Base-by-base conservation (phyloP, 2,329 filamentous ascomycete species). In the Pestalotiopsis sp. region DNA sequence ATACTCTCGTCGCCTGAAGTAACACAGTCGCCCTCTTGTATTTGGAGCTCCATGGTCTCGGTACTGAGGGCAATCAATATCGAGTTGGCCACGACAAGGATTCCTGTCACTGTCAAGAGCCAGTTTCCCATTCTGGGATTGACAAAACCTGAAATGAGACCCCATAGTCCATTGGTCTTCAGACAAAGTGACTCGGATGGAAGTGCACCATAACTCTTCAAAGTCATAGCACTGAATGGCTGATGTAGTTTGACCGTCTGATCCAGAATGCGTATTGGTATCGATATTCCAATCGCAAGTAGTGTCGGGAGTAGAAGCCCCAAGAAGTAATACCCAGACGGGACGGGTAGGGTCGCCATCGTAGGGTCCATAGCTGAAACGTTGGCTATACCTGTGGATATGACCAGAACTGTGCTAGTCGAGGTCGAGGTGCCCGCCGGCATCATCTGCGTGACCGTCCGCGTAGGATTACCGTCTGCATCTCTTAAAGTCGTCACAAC, bases 131-230 rank as follows among this genome's bases (percentile, higher is more conserved):
- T 76, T 1, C 76, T 41, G 0, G 83, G 71, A 0, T 78, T 75
- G 38, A 73, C 69, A n/a, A 81, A 71, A 0, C 82, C 81, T 0
- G 76, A 73, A 0, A 79, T 41, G 7, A 84, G 72, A 9, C 78
- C 79, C 62, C 76, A 75, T 64, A 80, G 70, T 0, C 83, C 81
- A 9, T 76, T 76, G 49, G 83, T 84, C 65, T 81, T 77, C 4
- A 85, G 75, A 11, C 79, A 81, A 20, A 86, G 72, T 0, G 83
- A 84, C 39, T 85, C 78, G 0, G 73, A 71, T 0, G 84, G 84
- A 0, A 73, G 64, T 0, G 81, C 81, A 4, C 83, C 84, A 0
- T 74, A 72, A 0, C 75, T 70, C 23, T 25, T 25, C 9, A 73
- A 75, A 5, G 80, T 75, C 2, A 87, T 74, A 1, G 81, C 78